phyloP scores from a whole-genome alignment of 2,329 filamentous ascomycete species.

The Aspergillus sojae region DNA sequence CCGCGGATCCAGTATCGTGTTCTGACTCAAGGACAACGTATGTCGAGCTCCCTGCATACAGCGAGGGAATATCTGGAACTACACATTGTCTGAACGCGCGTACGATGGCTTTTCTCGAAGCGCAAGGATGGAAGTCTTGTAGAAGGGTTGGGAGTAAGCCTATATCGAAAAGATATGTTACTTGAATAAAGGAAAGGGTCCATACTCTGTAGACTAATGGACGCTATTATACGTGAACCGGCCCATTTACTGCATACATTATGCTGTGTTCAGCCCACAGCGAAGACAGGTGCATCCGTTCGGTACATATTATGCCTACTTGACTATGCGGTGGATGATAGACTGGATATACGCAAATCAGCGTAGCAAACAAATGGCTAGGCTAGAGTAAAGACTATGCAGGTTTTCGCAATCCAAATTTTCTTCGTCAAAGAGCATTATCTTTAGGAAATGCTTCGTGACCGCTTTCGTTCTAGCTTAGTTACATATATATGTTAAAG shows the following conservation, averaged over 20 bases:
- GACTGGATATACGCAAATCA: background rate
- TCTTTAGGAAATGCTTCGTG: conserved; percentile 18
- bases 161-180: too few relatives aligned
- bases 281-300: background rate
- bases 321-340: background rate
- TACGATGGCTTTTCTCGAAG: background rate
- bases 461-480: conserved; percentile 12
- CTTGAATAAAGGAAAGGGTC: too few relatives aligned
- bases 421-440: conserved; percentile 17
- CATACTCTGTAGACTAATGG: background rate
- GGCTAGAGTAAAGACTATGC: conserved; percentile 3
- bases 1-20: background rate
- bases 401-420: conserved; percentile 10
- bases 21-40: background rate
- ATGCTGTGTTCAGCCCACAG: too few relatives aligned
- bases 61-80: background rate
- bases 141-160: background rate
- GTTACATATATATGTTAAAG: conserved; percentile 23
- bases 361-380: background rate
- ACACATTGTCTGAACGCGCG: background rate
- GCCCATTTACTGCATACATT: background rate
- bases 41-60: background rate
- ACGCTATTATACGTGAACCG: background rate
- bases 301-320: background rate
- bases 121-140: background rate